Conservation (phyloP, 257 asterid species). For the Solanum pennellii region DNA sequence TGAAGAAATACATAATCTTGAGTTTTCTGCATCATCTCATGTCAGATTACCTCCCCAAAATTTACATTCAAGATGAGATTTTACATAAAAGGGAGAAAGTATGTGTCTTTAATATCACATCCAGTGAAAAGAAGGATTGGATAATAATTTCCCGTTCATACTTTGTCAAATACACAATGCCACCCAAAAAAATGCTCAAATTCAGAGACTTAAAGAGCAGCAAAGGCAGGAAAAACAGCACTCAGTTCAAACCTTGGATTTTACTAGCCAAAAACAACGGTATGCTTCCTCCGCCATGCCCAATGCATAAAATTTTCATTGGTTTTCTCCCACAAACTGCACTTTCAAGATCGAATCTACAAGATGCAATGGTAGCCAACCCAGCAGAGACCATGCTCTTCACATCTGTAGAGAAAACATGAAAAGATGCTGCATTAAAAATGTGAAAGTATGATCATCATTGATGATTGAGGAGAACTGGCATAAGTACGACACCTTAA, state of each 20-base stretch:
- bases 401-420: conserved; percentile 44
- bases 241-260: conserved; percentile 40
- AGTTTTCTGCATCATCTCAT: neutral
- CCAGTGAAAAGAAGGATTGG: neutral
- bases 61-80: neutral
- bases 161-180: neutral
- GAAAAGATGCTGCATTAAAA: neutral
- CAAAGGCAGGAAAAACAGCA: neutral
- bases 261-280: conserved; percentile 72
- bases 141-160: neutral
- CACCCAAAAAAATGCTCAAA: neutral
- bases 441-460: neutral
- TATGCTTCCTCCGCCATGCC: conserved; percentile 96
- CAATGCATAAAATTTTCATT: conserved; percentile 67
- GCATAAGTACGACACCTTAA: neutral
- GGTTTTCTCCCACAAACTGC: conserved; percentile 49
- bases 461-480: neutral
- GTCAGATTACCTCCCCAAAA: neutral
- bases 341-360: conserved; percentile 39
- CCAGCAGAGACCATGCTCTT: conserved; percentile 87
- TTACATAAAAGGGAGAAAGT: neutral
- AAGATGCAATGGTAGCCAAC: conserved; percentile 42
- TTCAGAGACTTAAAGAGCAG: neutral
- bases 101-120: neutral
- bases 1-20: neutral